A percentile compares a stretch with the other conserved stretches of the same genome.
Evolutionary conservation across 73 alveolate species (phyloP).

Genomic region (Stentor coeruleus): DNA sequence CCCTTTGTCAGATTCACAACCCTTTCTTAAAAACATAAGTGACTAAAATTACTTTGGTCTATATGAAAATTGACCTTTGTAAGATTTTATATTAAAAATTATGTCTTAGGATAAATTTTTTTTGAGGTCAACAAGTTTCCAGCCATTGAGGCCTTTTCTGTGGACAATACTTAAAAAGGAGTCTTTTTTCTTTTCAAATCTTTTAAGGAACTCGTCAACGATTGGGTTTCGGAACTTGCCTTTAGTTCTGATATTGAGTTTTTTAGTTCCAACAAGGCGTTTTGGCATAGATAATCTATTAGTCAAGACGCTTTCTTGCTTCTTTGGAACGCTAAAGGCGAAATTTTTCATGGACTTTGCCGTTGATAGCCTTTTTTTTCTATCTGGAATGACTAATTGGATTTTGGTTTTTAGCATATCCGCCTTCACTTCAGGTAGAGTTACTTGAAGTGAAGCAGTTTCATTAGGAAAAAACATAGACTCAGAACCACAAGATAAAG

Average conservation of each 20-base stretch:
- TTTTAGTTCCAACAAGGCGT: not conserved
- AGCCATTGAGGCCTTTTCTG: constrained; percentile 24
- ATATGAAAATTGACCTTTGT: no score
- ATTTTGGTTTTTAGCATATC: not conserved
- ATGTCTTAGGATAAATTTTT: no score
- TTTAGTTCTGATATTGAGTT: not conserved
- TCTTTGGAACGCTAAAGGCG: not conserved
- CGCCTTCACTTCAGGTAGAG: not conserved
- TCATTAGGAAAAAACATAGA: not conserved
- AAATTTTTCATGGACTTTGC: not conserved
- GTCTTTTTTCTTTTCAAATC: not conserved
- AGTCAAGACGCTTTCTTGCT: not conserved
- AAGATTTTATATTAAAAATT: no score
- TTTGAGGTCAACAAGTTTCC: not conserved
- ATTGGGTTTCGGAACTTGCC: not conserved
- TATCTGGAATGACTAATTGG: not conserved
- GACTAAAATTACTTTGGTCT: no score
- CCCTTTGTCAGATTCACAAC: no score
- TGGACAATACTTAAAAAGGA: not conserved
- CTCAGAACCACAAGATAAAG: not conserved
- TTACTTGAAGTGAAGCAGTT: not conserved
- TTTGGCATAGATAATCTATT: not conserved
- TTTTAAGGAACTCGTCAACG: not conserved
- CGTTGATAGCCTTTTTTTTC: not conserved
- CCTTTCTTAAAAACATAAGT: no score